phyloP scores from a whole-genome alignment of 805 yeast genomes.

The Schwanniomyces vanrijiae region DNA sequence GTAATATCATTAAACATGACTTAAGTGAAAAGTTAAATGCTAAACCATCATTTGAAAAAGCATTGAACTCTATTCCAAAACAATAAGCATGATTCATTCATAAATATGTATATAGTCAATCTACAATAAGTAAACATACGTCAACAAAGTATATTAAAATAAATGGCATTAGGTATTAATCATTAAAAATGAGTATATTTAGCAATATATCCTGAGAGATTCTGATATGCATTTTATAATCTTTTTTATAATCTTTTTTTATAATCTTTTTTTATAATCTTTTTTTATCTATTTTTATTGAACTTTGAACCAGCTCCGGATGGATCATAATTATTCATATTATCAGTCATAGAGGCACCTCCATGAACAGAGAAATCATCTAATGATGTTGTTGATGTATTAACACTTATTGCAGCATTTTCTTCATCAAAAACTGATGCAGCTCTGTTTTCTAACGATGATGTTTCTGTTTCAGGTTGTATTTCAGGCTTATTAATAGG shows the following conservation, averaged over 20 bases:
- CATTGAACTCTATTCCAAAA: slow-evolving; percentile 14
- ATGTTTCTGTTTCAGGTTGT: slow-evolving; percentile 19
- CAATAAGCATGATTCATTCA: neutral
- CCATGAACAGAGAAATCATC: slow-evolving; percentile 21
- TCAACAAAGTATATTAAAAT: slow-evolving; percentile 1
- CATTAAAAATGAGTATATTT: slow-evolving; percentile 4
- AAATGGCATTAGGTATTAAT: slow-evolving; percentile 6
- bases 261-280: too few relatives aligned
- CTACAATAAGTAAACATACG: neutral
- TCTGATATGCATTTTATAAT: neutral
- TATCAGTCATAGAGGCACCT: neutral
- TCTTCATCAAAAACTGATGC: slow-evolving; percentile 39
- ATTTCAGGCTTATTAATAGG: slow-evolving; percentile 5
- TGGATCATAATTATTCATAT: neutral
- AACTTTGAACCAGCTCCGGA: neutral
- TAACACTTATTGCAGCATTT: slow-evolving; percentile 25
- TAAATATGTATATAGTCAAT: slow-evolving; percentile 1
- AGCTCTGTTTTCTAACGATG: slow-evolving; percentile 28
- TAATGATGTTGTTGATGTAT: slow-evolving; percentile 35
- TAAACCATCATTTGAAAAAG: slow-evolving; percentile 57
- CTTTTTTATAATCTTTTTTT: too few relatives aligned
- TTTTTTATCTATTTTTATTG: neutral
- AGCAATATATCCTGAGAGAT: neutral
- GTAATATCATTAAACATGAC: slow-evolving; percentile 66
- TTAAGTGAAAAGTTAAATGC: slow-evolving; percentile 52